These are phyloP conservation scores for Chalciporus sphaerocephalus DNA, from an alignment of 768 basidiomycete genomes.

Conservation along the genomic window DNA sequence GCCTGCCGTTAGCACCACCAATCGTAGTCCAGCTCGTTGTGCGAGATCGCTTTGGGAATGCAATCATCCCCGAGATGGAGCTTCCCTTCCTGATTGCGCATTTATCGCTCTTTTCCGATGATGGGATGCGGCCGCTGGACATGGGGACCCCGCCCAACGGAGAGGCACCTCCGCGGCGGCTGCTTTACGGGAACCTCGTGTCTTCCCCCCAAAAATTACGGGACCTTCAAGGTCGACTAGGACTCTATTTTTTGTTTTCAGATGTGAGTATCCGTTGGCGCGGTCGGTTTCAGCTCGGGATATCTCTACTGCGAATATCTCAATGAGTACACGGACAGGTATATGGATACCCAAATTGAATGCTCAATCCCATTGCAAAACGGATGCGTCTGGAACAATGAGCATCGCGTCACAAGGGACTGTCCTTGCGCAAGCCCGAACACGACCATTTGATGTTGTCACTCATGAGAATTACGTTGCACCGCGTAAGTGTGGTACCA, in stretches of 20 bases:
- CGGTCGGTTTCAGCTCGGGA: conserved; percentile 71
- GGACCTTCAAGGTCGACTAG: conserved; percentile 73
- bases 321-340: conserved; percentile 48
- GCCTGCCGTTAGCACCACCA: conserved; percentile 80
- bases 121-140: conserved; percentile 61
- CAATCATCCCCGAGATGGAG: conserved; percentile 73
- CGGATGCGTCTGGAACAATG: conserved; percentile 48
- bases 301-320: conserved; percentile 69
- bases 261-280: conserved; percentile 82
- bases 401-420: conserved; percentile 55
- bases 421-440: conserved; percentile 66
- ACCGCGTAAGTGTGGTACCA: conserved; percentile 54
- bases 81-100: conserved; percentile 86
- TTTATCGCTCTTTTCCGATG: conserved; percentile 67
- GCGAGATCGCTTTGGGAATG: conserved; percentile 65
- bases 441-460: conserved; percentile 75
- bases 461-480: conserved; percentile 71
- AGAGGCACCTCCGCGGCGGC: conserved; percentile 46
- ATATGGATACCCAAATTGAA: conserved; percentile 12
- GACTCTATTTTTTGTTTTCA: conserved; percentile 87
- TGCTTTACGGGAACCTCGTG: conserved; percentile 83
- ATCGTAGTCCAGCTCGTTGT: conserved; percentile 77
- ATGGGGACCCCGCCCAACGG: conserved; percentile 50
- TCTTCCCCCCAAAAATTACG: conserved; percentile 76
- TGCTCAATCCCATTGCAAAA: conserved; percentile 30